Evolutionary conservation across 2,329 filamentous ascomycete genomes (phyloP), one percentile per base, ranked within the genome.

Genomic region (Dactylellina sp.): DNA sequence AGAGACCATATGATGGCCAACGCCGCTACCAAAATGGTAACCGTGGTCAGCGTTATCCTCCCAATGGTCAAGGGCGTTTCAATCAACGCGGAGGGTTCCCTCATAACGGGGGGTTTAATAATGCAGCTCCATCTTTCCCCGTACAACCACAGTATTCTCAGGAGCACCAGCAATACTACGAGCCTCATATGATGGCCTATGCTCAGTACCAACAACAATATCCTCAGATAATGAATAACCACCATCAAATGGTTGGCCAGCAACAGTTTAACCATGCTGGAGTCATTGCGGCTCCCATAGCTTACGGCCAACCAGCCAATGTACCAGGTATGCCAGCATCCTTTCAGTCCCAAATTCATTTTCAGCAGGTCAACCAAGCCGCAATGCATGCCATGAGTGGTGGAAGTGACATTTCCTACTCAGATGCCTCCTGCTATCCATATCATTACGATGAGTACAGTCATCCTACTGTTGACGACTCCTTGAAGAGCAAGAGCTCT

Each of bases 151-250:
- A 64, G 5, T 40, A 62, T 37, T 37, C 64, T 2, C 14, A 22
- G 7, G 64, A 70, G 32, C 56, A 53, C 16, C 55, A 53, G 7
- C 64, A 61, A 4, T 70, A 39, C 20, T 70, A 70, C 39, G 70
- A 74, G 6, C 47, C 46, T 5, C 70, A 74, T 12, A 74, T 74
- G 60, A 61, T 74, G 55, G 70, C 12, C 1, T 74, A 66, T 32
- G 52, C 35, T 12, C 70, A 65, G 11, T 74, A 65, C 14, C 70
- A 49, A 35, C 39, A 18, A 1, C 70, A 65, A n/a, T 74, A 74
- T 18, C 60, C 60, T n/a, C n/a, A n/a, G n/a, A n/a, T n/a, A 5
- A 46, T 56, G 4, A 52, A 56, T 47, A 57, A 52, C 14, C 62
- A 55, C 18, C 47, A 37, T 39, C 70, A 55, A 9, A 60, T 74